These are phyloP conservation scores for Aureobasidium namibiae DNA, from an alignment of 2,329 filamentous ascomycete species.

Conservation along the genomic window DNA sequence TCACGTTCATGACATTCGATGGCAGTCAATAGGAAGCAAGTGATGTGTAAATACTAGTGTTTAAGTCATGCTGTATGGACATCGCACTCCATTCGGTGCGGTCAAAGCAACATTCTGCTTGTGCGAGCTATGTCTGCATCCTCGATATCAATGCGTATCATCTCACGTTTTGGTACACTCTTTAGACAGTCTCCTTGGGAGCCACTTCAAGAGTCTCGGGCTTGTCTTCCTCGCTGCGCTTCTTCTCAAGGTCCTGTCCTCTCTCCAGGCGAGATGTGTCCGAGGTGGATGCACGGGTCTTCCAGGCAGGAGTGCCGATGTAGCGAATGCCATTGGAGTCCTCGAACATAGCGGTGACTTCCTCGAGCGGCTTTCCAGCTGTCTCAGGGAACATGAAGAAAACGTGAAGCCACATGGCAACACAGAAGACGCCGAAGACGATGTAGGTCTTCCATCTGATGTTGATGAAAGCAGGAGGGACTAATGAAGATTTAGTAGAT, in stretches of 20 bases:
- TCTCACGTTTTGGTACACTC: neutral
- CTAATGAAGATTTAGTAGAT: constrained; percentile 31
- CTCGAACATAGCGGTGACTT: constrained; percentile 66
- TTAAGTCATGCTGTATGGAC: neutral
- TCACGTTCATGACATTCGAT: neutral
- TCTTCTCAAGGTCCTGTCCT: constrained; percentile 19
- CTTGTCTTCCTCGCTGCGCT: constrained; percentile 14
- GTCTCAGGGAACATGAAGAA: constrained; percentile 61
- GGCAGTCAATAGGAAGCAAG: neutral
- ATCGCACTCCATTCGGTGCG: neutral
- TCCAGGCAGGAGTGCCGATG: constrained; percentile 52
- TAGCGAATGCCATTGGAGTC: constrained; percentile 29
- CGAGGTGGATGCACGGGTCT: constrained; percentile 26
- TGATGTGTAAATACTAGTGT: neutral
- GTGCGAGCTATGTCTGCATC: neutral
- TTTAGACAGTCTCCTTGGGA: neutral
- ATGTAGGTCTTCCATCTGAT: constrained; percentile 56
- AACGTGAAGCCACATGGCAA: constrained; percentile 59
- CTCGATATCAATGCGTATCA: neutral
- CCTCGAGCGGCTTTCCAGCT: constrained; percentile 65
- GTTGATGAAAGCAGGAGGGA: constrained; percentile 50
- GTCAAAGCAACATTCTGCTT: neutral
- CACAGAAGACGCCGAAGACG: constrained; percentile 67
- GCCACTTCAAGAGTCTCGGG: constrained; percentile 15
- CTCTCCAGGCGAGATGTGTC: constrained; percentile 18